Evolutionary conservation across 2,329 filamentous ascomycete species (phyloP), one percentile per base, ranked within the genome.

Genomic region (Helotiales sp.): DNA sequence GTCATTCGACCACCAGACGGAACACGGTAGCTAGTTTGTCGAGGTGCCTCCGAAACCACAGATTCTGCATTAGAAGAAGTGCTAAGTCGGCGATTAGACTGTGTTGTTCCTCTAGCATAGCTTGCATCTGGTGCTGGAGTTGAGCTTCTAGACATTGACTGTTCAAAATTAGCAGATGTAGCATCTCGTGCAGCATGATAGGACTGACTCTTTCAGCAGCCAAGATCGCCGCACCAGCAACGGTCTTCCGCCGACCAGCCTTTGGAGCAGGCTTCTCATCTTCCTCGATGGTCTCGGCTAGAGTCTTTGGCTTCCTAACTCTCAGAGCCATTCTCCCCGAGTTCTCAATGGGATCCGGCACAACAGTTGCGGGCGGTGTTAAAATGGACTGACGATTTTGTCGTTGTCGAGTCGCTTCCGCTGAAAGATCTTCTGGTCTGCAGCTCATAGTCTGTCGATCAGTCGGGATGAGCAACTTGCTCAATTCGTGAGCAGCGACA

Each of bases 401-500:
- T 66, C 88, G 76, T 61, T 79, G 75, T 65, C 86, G 75, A 54
- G 82, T 83, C 22, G 85, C 85, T 69, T 90, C 86, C 0, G 83
- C 83, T 58, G 88, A 88, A 6, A 98, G 79, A 46, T 97, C 92
- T 65, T 96, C 90, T 8, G 87, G 81, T 30, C 79, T 88, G 73
- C 83, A 91, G 74, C 92, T 96, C 52, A 80, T 81, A 0, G 89
- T 92, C 65, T 91, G 85, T 3, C 92, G 83, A 63, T 88, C 81
- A 0, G 78, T 79, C 0, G 93, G 95, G 56, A 97, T 89, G 22
- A 98, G 81, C 4, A 96, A 73, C 70, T 90, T 92, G 67, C 86
- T 90, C 12, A 98, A 76, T 70, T 96, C 92, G 66, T 91, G 84
- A 0, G 90, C 83, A n/a, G 93, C 92, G 27, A 88, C 82, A 0